Base-by-base conservation (phyloP, 371 early-diverging fungal species). In the Rhizopus sp. region DNA sequence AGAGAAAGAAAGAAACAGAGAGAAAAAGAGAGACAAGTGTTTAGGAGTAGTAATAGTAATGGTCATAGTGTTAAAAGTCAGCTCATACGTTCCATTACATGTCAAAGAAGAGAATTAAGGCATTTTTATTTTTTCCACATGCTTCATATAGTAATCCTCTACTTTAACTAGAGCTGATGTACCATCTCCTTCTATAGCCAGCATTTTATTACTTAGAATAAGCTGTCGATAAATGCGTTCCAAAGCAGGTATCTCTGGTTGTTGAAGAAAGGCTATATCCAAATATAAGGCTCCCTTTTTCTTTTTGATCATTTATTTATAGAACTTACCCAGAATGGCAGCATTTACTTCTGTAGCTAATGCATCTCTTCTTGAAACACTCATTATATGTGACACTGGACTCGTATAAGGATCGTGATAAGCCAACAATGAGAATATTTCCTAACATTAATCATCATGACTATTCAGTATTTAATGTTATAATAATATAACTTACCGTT, bases 361-460 rank as follows among this genome's bases (percentile, higher is more conserved):
- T 7, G 78, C 47, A 55, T 71, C 66, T 13, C 71, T 60, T 30
- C 59, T 51, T 1, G 63, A 55, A 3, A 50, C 16, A 52, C 79
- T 75, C 35, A 92, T 59, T 47, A 90, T 64, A 52, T 80, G 75
- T 0, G 82, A 66, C 7, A 85, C 72, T 30, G 87, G 80, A 60
- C 84, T 83, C 34, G 68, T 56, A 12, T 60, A 57, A 7, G 86
- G 85, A 40, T 91, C 85, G 3, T 81, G 64, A 59, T 96, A 94
- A 3, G 95, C 95, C 34, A 93, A 62, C 34, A 95, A 71, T 17
- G 93, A 86, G 63, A 93, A 93, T 17, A 72, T 66, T 52, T 75
- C 73, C 72, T 74, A 50, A 15, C 23, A 23, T 23, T 23, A 23
- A 23, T 2, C 23, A 23, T 23, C 23, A 23, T 23, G 23, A 23